Evolutionary conservation across 2,329 filamentous ascomycete species (phyloP).

Genomic region (Ascochyta clinopodiicola): DNA sequence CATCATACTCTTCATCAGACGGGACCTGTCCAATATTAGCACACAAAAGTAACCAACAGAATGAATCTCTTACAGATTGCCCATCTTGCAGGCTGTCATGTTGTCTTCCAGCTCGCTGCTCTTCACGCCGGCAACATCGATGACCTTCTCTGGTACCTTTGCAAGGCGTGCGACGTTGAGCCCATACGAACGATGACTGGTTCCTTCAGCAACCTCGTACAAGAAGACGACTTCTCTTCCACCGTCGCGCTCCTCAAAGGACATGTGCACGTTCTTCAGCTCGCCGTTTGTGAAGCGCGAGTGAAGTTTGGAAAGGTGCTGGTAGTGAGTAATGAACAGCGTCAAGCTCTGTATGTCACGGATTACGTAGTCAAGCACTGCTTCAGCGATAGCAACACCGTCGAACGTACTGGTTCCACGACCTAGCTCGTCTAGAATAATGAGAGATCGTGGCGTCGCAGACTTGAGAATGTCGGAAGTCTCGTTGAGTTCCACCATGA

Average conservation of each 20-base stretch:
- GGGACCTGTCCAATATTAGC: slow-evolving; percentile 29
- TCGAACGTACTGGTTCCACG: slow-evolving; percentile 94
- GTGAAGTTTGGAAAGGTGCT: slow-evolving; percentile 78
- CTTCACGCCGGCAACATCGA: slow-evolving; percentile 81
- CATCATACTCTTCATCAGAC: slow-evolving; percentile 32
- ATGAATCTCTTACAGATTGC: slow-evolving; percentile 37
- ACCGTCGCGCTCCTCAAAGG: slow-evolving; percentile 65
- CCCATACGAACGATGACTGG: slow-evolving; percentile 92
- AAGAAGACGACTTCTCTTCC: slow-evolving; percentile 87
- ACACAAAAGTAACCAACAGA: slow-evolving; percentile 2
- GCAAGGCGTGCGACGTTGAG: slow-evolving; percentile 90
- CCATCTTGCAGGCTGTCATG: slow-evolving; percentile 42
- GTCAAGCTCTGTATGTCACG: slow-evolving; percentile 77
- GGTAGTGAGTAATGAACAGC: slow-evolving; percentile 98
- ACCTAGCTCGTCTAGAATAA: slow-evolving; percentile 94
- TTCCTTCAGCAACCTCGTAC: slow-evolving; percentile 89
- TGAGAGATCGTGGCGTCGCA: slow-evolving; percentile 81
- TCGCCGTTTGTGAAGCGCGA: slow-evolving; percentile 69
- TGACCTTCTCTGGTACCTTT: slow-evolving; percentile 75
- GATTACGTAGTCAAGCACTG: slow-evolving; percentile 85
- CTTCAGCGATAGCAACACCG: slow-evolving; percentile 92
- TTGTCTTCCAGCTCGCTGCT: slow-evolving; percentile 80
- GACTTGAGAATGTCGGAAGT: slow-evolving; percentile 89
- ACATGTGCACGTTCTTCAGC: slow-evolving; percentile 92
- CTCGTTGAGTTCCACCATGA: slow-evolving; percentile 97